phyloP scores from a whole-genome alignment of 169 alveolate species.

The Plasmodium gonderi region DNA sequence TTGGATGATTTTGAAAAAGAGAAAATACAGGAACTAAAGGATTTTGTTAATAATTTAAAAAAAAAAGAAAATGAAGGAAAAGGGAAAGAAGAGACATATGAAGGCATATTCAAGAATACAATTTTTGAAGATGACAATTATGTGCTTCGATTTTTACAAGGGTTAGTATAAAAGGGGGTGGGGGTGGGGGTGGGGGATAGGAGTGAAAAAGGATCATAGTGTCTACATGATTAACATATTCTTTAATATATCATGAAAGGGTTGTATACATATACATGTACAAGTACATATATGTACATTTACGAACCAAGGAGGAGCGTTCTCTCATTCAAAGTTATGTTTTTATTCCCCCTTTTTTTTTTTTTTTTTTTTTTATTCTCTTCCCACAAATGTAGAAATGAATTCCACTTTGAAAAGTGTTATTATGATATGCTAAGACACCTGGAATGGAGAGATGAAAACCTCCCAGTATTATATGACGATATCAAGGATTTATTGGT shows the following conservation, averaged over 20 bases:
- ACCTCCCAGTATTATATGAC: constrained; percentile 77
- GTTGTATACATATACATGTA: neutral
- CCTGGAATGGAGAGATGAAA: constrained; percentile 79
- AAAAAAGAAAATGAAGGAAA: constrained; percentile 16
- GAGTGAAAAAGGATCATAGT: no score
- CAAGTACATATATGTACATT: neutral
- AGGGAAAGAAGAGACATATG: constrained; percentile 58
- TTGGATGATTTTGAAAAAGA: constrained; percentile 79
- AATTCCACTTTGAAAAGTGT: constrained; percentile 70
- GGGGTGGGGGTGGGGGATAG: neutral
- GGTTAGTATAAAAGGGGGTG: constrained; percentile 15
- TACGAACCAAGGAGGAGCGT: neutral
- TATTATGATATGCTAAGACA: constrained; percentile 79
- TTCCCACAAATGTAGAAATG: constrained; percentile 70
- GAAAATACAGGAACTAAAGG: constrained; percentile 78
- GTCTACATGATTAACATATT: no score
- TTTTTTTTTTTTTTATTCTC: neutral
- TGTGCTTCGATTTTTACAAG: constrained; percentile 80
- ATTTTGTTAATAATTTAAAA: constrained; percentile 78
- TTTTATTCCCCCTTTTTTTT: no score
- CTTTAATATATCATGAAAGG: no score
- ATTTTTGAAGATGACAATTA: constrained; percentile 81
- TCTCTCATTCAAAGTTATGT: no score
- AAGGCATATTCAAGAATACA: constrained; percentile 69
- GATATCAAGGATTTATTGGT: constrained; percentile 65